A percentile compares a stretch with the other conserved stretches of the same genome.
These are phyloP conservation scores for Neospora caninum DNA, from an alignment of 169 alveolate species.

Conservation along the genomic window DNA sequence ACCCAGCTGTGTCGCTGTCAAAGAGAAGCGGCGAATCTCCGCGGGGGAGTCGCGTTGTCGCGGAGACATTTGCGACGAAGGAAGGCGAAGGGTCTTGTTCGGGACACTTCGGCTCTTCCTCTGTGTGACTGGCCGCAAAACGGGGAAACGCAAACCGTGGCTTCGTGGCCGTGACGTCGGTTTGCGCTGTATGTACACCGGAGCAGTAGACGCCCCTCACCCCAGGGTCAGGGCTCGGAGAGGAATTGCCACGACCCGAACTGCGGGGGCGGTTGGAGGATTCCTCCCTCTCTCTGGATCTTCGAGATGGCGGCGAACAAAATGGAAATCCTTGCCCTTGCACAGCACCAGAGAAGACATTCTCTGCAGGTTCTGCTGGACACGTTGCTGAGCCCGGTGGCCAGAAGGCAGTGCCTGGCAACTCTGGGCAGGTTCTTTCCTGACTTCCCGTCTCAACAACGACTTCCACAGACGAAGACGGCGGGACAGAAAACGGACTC, in stretches of 20 bases:
- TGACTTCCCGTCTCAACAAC: too few species aligned
- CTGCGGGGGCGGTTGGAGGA: neutral
- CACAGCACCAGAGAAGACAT: neutral
- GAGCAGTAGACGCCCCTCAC: neutral
- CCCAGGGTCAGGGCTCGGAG: neutral
- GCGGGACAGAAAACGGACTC: neutral
- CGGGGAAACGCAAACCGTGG: too few species aligned
- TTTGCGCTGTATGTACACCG: neutral
- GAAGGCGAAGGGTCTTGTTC: too few species aligned
- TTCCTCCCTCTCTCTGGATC: neutral
- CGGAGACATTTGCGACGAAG: too few species aligned
- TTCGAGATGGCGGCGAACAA: neutral
- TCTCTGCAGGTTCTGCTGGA: neutral
- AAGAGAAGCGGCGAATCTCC: too few species aligned
- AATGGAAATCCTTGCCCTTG: neutral
- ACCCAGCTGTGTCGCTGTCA: too few species aligned
- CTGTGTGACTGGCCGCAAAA: too few species aligned
- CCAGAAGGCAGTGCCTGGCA: too few species aligned
- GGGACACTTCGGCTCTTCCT: too few species aligned
- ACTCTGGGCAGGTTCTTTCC: too few species aligned
- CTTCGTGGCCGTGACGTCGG: too few species aligned
- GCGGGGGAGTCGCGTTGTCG: too few species aligned
- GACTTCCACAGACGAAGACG: neutral
- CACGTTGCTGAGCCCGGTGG: neutral
- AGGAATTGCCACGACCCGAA: neutral